These are phyloP conservation scores for Barnettozyma sp. DNA, from an alignment of 805 yeast species.

Conservation along the genomic window DNA sequence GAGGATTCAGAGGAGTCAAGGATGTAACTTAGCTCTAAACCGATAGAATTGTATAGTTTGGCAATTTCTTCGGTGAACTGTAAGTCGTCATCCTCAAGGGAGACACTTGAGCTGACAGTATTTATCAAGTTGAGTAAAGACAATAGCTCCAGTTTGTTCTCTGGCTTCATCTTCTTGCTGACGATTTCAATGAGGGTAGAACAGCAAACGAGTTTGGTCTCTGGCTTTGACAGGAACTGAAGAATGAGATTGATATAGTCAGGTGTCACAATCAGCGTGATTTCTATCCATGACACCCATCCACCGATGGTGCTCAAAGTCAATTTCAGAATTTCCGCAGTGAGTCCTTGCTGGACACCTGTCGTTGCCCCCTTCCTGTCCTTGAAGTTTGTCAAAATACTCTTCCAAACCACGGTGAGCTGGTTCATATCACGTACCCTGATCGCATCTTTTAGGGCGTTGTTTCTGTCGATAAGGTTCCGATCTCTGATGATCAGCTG, in stretches of 20 bases:
- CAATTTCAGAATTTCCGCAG: slow-evolving; percentile 51
- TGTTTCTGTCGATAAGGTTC: slow-evolving; percentile 57
- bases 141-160: slow-evolving; percentile 56
- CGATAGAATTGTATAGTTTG: slow-evolving; percentile 64
- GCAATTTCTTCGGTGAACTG: slow-evolving; percentile 76
- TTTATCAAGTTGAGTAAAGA: slow-evolving; percentile 60
- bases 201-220: slow-evolving; percentile 22
- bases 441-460: slow-evolving; percentile 70
- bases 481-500: slow-evolving; percentile 70
- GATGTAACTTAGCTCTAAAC: slow-evolving; percentile 66
- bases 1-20: slow-evolving; percentile 48
- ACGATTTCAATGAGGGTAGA: slow-evolving; percentile 56
- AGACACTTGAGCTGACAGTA: slow-evolving; percentile 34
- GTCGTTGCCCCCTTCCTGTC: too few species aligned
- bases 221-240: slow-evolving; percentile 49
- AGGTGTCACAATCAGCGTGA: slow-evolving; percentile 19
- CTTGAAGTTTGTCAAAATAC: slow-evolving; percentile 38
- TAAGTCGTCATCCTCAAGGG: slow-evolving; percentile 40
- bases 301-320: slow-evolving; percentile 67
- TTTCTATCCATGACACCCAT: slow-evolving; percentile 81
- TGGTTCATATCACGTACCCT: slow-evolving; percentile 67
- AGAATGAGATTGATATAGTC: slow-evolving; percentile 36
- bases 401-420: slow-evolving; percentile 62
- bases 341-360: too few species aligned
- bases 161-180: slow-evolving; percentile 71